Evolutionary conservation across 139 green algal species (phyloP), one percentile per base, ranked within the genome.

Genomic region (Auxenochlorella pyrenoidosa): DNA sequence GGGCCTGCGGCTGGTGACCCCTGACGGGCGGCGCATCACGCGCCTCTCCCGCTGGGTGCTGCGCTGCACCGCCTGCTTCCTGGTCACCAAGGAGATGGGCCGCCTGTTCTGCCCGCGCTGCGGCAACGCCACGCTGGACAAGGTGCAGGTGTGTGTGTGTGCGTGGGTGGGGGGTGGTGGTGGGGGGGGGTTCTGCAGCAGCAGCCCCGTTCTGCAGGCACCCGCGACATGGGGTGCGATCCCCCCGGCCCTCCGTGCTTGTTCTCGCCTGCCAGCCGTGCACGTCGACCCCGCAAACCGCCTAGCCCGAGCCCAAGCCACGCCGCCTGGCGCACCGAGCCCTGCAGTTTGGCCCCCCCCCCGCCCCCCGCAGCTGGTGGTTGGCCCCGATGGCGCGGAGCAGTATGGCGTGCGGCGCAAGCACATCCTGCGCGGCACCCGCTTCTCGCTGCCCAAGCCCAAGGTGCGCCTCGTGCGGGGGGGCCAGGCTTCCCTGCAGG

Each of bases 51-150:
- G 93, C 43, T 98, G 93, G 91, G 96, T 94, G 66, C 91, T 99
- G 85, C 94, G 95, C 86, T 99, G 97, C 92, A 88, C 90, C 28
- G 96, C 96, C 63, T 99, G 97, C 91, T 94, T 90, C 88, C 85
- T 87, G 59, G 90, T 97, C 28, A 94, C 90, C 65, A 95, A 94
- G 89, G 91, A 95, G 88, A 82, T 87, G 38, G 91, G 88, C 10
- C 90, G 95, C 26, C n/a, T 99, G 84, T 99, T 99, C 91, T 99
- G 97, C 90, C 94, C 95, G 2, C 92, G 94, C 77, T 99, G 97
- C 89, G 97, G 97, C 84, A 99, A 99, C 90, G 92, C 95, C 85
- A 92, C 94, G 0, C 80, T 99, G 78, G 91, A 97, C 68, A 94
- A 94, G 59, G 97, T 98, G 75, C 92, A 97, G 82, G 91, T 98